Conservation (phyloP, 2,329 filamentous ascomycete genomes). For the Aciculosporium take region DNA sequence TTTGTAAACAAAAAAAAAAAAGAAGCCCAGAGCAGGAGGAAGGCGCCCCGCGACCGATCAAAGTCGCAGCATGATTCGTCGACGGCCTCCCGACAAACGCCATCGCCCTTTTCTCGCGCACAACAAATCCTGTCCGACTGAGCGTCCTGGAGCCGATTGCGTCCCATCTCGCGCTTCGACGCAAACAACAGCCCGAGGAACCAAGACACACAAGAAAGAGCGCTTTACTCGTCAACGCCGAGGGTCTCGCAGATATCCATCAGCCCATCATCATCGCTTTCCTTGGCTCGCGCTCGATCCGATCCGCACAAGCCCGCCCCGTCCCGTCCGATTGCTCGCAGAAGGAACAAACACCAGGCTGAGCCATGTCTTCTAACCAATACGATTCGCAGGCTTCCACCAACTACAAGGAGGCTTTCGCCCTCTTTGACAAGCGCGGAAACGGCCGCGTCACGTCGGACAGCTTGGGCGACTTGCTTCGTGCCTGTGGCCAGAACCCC, state of each 20-base stretch:
- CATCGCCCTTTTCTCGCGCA: neutral
- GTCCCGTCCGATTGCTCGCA: conserved; percentile 1
- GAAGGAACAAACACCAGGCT: neutral
- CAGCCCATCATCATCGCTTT: neutral
- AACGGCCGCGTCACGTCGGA: conserved; percentile 81
- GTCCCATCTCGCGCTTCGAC: neutral
- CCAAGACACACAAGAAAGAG: neutral
- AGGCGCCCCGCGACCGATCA: conserved; percentile 4
- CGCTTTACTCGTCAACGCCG: too few relatives aligned
- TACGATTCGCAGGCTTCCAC: conserved; percentile 54
- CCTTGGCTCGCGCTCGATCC: neutral
- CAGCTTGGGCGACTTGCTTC: conserved; percentile 80
- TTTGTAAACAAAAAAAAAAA: conserved; percentile 7
- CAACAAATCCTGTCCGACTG: neutral
- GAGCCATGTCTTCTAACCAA: conserved; percentile 35
- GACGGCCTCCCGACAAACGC: neutral
- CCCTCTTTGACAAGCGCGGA: conserved; percentile 98
- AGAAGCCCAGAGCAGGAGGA: too few relatives aligned
- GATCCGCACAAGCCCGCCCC: neutral
- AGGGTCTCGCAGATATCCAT: too few relatives aligned
- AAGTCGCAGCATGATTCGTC: conserved; percentile 6
- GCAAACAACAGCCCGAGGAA: neutral
- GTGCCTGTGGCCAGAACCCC: conserved; percentile 95
- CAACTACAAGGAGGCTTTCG: conserved; percentile 99
- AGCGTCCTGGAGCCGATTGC: too few relatives aligned